A percentile compares a stretch with the other conserved stretches of the same genome.
These are phyloP conservation scores for Scedosporium dehoogii DNA, from an alignment of 2,329 filamentous ascomycete genomes.

Conservation along the genomic window DNA sequence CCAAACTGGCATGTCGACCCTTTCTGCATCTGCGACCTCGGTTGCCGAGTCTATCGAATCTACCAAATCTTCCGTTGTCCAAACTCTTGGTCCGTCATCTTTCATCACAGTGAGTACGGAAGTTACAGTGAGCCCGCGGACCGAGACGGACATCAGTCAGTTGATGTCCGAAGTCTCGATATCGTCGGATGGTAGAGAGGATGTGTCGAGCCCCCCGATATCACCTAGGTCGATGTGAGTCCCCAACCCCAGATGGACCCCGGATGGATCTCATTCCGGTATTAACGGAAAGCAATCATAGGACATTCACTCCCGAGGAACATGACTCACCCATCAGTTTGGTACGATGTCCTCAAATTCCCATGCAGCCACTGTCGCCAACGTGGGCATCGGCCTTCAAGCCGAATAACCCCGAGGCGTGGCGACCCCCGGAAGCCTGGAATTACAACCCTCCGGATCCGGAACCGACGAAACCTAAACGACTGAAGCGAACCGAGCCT, in stretches of 20 bases:
- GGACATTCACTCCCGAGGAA: neutral
- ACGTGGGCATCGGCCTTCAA: constrained; percentile 13
- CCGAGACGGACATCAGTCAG: constrained; percentile 22
- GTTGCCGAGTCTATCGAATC: constrained; percentile 17
- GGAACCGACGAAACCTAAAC: constrained; percentile 11
- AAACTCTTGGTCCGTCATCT: constrained; percentile 30
- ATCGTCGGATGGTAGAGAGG: constrained; percentile 18
- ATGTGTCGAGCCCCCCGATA: constrained; percentile 18
- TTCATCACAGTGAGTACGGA: constrained; percentile 31
- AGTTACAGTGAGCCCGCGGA: constrained; percentile 22
- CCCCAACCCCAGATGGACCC: too few species aligned
- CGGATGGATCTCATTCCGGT: too few species aligned
- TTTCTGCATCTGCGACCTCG: constrained; percentile 22
- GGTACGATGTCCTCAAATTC: constrained; percentile 5
- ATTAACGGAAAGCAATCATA: neutral
- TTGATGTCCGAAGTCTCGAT: constrained; percentile 27
- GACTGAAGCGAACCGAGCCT: constrained; percentile 9
- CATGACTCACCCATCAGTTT: constrained; percentile 11
- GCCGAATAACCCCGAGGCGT: constrained; percentile 28
- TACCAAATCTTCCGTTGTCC: constrained; percentile 23
- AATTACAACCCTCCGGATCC: constrained; percentile 16
- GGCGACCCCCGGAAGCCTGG: constrained; percentile 36
- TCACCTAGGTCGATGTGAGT: constrained; percentile 20
- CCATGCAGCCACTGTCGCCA: constrained; percentile 8
- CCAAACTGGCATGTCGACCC: constrained; percentile 19